Percentiles rank a stretch among this genome's conserved stretches.
Evolutionary conservation across 257 asterid species (phyloP).

Genomic region (Ehretia macrophylla): DNA sequence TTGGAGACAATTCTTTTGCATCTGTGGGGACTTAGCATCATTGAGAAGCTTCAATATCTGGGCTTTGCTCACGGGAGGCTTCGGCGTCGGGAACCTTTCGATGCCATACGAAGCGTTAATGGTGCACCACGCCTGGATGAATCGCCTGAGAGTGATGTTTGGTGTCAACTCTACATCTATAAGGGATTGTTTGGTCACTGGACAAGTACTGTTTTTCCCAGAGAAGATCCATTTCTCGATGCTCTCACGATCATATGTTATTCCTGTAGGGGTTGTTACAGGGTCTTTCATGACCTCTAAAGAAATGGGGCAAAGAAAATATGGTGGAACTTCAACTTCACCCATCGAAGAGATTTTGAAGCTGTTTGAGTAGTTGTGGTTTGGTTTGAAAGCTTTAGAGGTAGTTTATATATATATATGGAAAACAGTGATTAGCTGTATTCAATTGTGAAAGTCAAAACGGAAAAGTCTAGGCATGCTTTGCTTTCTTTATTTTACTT

Average conservation of each 20-base stretch:
- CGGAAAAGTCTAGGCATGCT: neutral
- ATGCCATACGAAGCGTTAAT: conserved; percentile 18
- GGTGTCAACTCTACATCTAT: conserved; percentile 43
- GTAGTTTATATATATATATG: neutral
- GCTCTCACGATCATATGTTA: conserved; percentile 62
- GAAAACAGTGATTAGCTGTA: neutral
- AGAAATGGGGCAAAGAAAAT: conserved; percentile 62
- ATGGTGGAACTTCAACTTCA: conserved; percentile 44
- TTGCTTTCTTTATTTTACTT: neutral
- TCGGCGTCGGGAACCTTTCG: conserved; percentile 31
- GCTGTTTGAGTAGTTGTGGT: neutral
- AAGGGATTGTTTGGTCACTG: conserved; percentile 52
- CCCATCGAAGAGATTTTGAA: conserved; percentile 20
- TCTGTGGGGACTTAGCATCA: conserved; percentile 17
- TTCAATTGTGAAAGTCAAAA: neutral
- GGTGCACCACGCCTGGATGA: conserved; percentile 54
- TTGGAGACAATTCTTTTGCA: conserved; percentile 24
- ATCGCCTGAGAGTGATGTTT: conserved; percentile 51
- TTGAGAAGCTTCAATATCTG: conserved; percentile 24
- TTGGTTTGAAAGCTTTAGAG: neutral
- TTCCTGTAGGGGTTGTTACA: conserved; percentile 50
- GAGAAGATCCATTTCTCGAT: conserved; percentile 49
- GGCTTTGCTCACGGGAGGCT: conserved; percentile 21
- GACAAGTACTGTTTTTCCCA: conserved; percentile 38
- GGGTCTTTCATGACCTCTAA: conserved; percentile 70